Base-by-base conservation (phyloP, 2,329 filamentous ascomycete genomes). In the Phoma sp. region DNA sequence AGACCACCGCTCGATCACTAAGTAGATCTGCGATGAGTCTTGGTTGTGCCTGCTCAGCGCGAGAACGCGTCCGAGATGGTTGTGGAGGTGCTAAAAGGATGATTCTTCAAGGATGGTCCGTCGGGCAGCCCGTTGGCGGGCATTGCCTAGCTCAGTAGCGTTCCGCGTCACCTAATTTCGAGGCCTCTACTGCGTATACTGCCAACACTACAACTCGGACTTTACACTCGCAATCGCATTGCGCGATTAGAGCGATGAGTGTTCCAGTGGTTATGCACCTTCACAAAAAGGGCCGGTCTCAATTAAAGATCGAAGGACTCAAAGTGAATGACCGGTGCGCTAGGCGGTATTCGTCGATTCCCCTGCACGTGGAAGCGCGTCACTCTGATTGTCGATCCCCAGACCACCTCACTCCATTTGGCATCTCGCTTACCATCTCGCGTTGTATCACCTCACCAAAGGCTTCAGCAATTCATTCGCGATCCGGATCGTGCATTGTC, bases 331-430 rank as follows among this genome's bases (percentile, higher is more conserved):
- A 10, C 37, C 29, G 32, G 38, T 43, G 52, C 52, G 46, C 46
- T 55, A 55, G 43, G 32, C 45, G 27, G 33, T 25, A 17, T 36
- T 35, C 46, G 38, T 35, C 33, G 43, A 43, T 40, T 13, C 44
- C 48, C 15, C 46, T 52, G 17, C 54, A 57, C 54, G 54, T 57
- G 54, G 37, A 35, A 48, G 48, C 48, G 52, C 44, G 46, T 51
- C 52, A 55, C 43, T 32, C 31, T 45, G 37, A 39, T 43, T 43
- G 48, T 51, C 47, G 54, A 57, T 57, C 54, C 15, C 44, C 48
- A 48, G 17, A 51, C 46, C 45, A 50, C 40, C 45, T 54, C 51
- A 48, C 51, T 54, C 52, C 52, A 55, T 55, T 55, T 36, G 52
- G 45, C 47, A 43, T 47, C 46, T 57, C 54, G 54, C 47, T 57